These are phyloP conservation scores for Trifolium subterraneum DNA, from an alignment of 306 rosid species.

Conservation along the genomic window DNA sequence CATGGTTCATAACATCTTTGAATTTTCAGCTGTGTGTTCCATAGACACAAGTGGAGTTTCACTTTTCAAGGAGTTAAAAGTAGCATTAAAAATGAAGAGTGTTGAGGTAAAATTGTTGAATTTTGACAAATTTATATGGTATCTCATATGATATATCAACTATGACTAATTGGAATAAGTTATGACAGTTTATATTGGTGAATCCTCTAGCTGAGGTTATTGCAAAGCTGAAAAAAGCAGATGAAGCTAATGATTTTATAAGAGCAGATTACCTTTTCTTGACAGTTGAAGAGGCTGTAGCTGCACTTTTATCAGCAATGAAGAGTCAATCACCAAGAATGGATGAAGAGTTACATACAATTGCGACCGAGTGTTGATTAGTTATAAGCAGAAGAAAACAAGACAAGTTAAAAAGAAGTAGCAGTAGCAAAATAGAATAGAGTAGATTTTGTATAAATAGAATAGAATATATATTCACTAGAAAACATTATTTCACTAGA, in stretches of 20 bases:
- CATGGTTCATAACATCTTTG: conserved; percentile 15
- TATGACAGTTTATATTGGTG: conserved; percentile 79
- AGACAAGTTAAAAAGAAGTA: background rate
- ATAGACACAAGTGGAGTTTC: conserved; percentile 91
- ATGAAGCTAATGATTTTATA: conserved; percentile 51
- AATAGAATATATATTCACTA: no score
- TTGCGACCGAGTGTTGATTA: conserved; percentile 13
- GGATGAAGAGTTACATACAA: conserved; percentile 31
- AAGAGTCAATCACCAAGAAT: conserved; percentile 47
- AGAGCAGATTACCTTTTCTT: conserved; percentile 61
- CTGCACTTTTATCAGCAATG: conserved; percentile 58
- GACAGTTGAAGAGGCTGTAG: conserved; percentile 80
- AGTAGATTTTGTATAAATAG: conserved; percentile 1
- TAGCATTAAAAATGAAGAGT: conserved; percentile 57
- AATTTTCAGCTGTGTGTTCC: conserved; percentile 74
- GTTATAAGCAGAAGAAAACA: conserved; percentile 4
- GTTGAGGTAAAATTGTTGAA: conserved; percentile 56
- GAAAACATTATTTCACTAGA: no score
- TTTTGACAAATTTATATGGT: conserved; percentile 1
- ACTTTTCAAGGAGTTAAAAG: conserved; percentile 68
- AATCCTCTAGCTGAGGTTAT: conserved; percentile 89
- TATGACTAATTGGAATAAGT: conserved; percentile 20
- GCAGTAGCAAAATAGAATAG: conserved; percentile 12
- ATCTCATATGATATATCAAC: background rate
- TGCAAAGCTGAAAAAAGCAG: conserved; percentile 64